These are phyloP conservation scores for Nephelium lappaceum DNA, from an alignment of 345 rosid genomes.

Conservation along the genomic window DNA sequence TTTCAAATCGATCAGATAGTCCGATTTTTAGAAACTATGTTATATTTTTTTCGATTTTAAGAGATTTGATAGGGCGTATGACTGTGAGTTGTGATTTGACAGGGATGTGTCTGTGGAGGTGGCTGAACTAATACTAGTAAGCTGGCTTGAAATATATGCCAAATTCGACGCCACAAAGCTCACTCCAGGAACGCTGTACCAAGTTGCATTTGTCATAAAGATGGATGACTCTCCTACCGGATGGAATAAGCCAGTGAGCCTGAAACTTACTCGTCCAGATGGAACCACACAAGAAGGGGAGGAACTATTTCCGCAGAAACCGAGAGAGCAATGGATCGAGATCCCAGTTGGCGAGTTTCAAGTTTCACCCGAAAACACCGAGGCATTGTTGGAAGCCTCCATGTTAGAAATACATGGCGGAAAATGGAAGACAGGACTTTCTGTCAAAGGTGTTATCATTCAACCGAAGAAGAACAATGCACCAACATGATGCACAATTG, in stretches of 20 bases:
- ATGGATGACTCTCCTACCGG: conserved; percentile 48
- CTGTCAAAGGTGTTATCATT: conserved; percentile 56
- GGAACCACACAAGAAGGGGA: conserved; percentile 40
- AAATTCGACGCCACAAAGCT: conserved; percentile 49
- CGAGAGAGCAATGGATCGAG: conserved; percentile 55
- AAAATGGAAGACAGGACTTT: conserved; percentile 63
- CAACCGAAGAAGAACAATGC: conserved; percentile 33
- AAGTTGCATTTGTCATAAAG: conserved; percentile 50
- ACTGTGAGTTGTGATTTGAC: conserved; percentile 7
- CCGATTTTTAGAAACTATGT: no score
- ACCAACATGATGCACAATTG: not conserved
- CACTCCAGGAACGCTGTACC: conserved; percentile 50
- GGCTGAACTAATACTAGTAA: conserved; percentile 47
- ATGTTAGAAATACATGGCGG: conserved; percentile 25
- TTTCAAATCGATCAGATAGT: no score
- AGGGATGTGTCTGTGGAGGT: conserved; percentile 44
- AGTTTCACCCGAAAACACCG: conserved; percentile 29
- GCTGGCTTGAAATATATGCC: conserved; percentile 64
- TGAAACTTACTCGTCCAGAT: conserved; percentile 47
- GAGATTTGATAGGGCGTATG: no score
- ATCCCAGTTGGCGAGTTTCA: conserved; percentile 48
- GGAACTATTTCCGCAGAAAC: conserved; percentile 32
- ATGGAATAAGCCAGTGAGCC: conserved; percentile 58
- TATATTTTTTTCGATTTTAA: no score
- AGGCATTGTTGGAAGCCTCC: conserved; percentile 22